Evolutionary conservation across 225 moss, liverwort and hornwort species (phyloP).

Genomic region (Sphagnum tenellum): DNA sequence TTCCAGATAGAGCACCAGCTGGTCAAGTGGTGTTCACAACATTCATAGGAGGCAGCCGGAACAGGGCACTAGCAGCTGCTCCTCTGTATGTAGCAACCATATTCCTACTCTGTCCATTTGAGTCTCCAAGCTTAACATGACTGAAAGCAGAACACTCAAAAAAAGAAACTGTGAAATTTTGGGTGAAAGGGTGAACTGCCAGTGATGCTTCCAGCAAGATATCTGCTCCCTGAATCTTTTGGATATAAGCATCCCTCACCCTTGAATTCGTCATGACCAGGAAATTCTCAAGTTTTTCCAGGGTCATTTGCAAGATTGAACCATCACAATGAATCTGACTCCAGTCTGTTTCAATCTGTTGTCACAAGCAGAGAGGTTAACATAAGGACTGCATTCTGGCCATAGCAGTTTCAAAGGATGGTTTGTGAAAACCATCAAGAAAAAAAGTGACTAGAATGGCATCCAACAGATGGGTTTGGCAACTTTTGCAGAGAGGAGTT

Average conservation of each 20-base stretch:
- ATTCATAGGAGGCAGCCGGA: slow-evolving; percentile 86
- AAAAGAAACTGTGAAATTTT: not conserved
- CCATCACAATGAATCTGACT: too few relatives aligned
- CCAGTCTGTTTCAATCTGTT: too few relatives aligned
- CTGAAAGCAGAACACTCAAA: not conserved
- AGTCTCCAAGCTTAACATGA: not conserved
- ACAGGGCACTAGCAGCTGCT: slow-evolving; percentile 60
- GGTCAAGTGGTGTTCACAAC: slow-evolving; percentile 85
- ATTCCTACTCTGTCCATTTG: not conserved
- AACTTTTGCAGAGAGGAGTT: slow-evolving; percentile 48
- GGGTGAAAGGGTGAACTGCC: not conserved
- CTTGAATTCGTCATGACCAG: not conserved
- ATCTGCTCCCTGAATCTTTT: not conserved
- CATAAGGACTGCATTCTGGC: too few relatives aligned
- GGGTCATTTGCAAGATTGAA: too few relatives aligned
- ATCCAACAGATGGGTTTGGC: too few relatives aligned
- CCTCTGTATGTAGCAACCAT: slow-evolving; percentile 45
- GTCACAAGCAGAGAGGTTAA: too few relatives aligned
- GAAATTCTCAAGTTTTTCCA: too few relatives aligned
- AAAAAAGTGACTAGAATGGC: too few relatives aligned
- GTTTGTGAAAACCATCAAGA: too few relatives aligned
- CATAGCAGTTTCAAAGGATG: too few relatives aligned
- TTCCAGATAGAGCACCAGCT: slow-evolving; percentile 82
- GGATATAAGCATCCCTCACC: not conserved
- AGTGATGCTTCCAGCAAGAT: not conserved